Evolutionary conservation across 2,329 filamentous ascomycete species (phyloP).

Genomic region (Hypoxylon sp.): DNA sequence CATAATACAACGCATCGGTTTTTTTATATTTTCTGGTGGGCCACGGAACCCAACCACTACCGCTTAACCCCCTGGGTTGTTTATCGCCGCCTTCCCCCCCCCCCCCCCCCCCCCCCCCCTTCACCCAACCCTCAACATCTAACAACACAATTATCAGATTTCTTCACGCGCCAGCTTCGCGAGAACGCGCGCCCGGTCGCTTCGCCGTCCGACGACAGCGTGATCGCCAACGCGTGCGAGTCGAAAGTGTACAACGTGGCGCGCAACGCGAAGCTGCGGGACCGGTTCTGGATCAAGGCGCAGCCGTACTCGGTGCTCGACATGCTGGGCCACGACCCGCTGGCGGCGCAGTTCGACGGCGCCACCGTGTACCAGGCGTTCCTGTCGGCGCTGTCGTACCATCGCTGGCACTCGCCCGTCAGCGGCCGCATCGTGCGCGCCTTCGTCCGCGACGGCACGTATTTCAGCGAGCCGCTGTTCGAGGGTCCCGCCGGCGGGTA

Average conservation of each 20-base stretch:
- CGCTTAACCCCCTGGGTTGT: too few relatives aligned
- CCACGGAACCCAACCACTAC: too few relatives aligned
- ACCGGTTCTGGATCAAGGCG: slow-evolving; percentile 72
- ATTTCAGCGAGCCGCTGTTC: slow-evolving; percentile 71
- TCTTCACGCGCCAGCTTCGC: slow-evolving; percentile 70
- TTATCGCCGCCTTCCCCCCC: too few relatives aligned
- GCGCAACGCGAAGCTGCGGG: slow-evolving; percentile 61
- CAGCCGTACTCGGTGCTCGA: slow-evolving; percentile 70
- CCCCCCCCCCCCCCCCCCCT: not conserved
- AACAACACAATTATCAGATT: slow-evolving; percentile 54
- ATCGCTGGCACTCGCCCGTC: slow-evolving; percentile 74
- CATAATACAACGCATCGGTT: too few relatives aligned
- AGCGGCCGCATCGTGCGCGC: slow-evolving; percentile 68
- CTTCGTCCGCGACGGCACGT: slow-evolving; percentile 68
- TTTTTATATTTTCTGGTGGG: too few relatives aligned
- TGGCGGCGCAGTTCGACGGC: slow-evolving; percentile 64
- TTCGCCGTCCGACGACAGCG: slow-evolving; percentile 61
- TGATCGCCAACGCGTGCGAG: slow-evolving; percentile 72
- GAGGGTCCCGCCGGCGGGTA: slow-evolving; percentile 55
- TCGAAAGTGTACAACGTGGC: slow-evolving; percentile 62
- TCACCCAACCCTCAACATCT: not conserved
- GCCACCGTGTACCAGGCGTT: slow-evolving; percentile 74
- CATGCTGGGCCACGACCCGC: slow-evolving; percentile 66
- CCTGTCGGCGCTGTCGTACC: slow-evolving; percentile 71
- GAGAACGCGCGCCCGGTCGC: slow-evolving; percentile 64